phyloP scores from a whole-genome alignment of 768 basidiomycete species.

The Tylopilus plumbeoviolaceoides region DNA sequence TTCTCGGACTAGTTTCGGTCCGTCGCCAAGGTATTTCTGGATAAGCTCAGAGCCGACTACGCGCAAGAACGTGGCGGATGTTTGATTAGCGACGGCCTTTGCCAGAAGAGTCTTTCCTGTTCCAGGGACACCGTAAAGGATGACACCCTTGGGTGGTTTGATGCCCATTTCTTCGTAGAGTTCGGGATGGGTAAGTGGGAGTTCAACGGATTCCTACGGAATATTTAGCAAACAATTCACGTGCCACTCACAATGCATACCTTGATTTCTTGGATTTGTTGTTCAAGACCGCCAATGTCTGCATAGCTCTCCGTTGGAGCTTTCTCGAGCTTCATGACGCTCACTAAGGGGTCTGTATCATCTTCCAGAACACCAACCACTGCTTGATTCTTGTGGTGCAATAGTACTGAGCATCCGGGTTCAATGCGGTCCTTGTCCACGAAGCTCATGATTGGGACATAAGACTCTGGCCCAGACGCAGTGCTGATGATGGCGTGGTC shows the following conservation, averaged over 20 bases:
- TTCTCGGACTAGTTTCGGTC: slow-evolving; percentile 96
- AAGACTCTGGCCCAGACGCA: slow-evolving; percentile 91
- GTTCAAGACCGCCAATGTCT: slow-evolving; percentile 94
- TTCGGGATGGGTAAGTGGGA: slow-evolving; percentile 96
- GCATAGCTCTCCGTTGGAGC: slow-evolving; percentile 98
- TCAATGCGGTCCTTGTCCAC: slow-evolving; percentile 98
- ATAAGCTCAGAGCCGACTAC: slow-evolving; percentile 98
- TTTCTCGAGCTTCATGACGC: slow-evolving; percentile 98
- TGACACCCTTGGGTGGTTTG: slow-evolving; percentile 99
- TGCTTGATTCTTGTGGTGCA: slow-evolving; percentile 94
- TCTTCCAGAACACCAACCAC: slow-evolving; percentile 95
- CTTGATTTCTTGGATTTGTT: slow-evolving; percentile 99
- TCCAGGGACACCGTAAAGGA: slow-evolving; percentile 96
- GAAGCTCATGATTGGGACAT: slow-evolving; percentile 96
- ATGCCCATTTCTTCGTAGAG: slow-evolving; percentile 99
- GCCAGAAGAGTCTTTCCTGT: slow-evolving; percentile 98
- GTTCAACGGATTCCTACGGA: slow-evolving; percentile 89
- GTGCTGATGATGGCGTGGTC: slow-evolving; percentile 99
- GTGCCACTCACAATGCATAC: slow-evolving; percentile 35
- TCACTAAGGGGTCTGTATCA: slow-evolving; percentile 93
- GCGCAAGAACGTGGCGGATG: slow-evolving; percentile 95
- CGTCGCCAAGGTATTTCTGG: slow-evolving; percentile 99
- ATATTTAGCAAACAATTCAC: background rate
- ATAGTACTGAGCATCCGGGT: slow-evolving; percentile 89
- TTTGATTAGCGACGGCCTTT: slow-evolving; percentile 97